Base-by-base conservation (phyloP, 2,329 filamentous ascomycete genomes). In the Cladophialophora immunda region DNA sequence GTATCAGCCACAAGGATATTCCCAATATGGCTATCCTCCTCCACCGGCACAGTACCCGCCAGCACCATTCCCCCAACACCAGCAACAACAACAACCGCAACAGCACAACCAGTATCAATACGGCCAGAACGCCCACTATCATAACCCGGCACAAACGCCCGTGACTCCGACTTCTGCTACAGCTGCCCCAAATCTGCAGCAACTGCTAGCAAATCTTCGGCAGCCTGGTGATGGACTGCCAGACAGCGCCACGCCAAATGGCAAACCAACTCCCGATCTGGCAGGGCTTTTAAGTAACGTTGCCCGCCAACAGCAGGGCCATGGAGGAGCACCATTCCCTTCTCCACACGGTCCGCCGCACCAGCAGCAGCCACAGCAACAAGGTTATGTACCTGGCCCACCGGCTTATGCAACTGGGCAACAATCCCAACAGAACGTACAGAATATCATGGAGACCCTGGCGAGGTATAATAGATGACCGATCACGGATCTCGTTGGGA, bases 401-500 rank as follows among this genome's bases (percentile, higher is more conserved):
- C 64, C 57, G 57, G 59, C 57, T 25, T 68, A 67, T 63, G 64
- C 36, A 27, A 27, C 63, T 54, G 76, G 75, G 59, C 73, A 74
- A 41, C 73, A 79, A 63, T 73, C 74, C 53, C 78, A 79, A 64
- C 71, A 76, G 54, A 81, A 83, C 70, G 78, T 83, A 38, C 82
- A 83, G 70, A 81, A 81, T 65, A 78, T 84, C 57, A 80, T 83
- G 76, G 79, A 81, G 64, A 81, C 83, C 64, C 69, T 83, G 65
- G 75, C 78, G 41, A 81, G 81, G 73, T 83, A 80, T 78, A 81
- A 80, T 73, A 79, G 80, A 75, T 82, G 59, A 66, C 30, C n/a
- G 22, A 32, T 54, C 15, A 29, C 8, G 7, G 22, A n/a, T 50
- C n/a, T 17, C 29, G 25, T 32, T 54, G 22, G 3, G 27, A 55